These are phyloP conservation scores for Penicillium silybi DNA, from an alignment of 495 filamentous ascomycete species.

Conservation along the genomic window DNA sequence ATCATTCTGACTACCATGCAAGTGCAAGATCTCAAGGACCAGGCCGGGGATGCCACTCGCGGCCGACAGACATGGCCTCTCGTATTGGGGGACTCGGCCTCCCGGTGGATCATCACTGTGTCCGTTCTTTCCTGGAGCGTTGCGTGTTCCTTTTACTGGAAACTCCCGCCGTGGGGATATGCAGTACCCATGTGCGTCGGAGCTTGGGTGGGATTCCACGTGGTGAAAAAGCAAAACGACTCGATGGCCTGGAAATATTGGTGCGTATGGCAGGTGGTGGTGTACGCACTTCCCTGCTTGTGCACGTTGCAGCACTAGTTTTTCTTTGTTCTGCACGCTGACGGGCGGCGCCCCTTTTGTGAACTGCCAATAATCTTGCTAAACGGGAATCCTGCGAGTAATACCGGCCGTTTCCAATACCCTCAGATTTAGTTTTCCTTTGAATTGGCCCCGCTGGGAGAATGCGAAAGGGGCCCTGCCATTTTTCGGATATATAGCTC, in stretches of 20 bases:
- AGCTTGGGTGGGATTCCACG: conserved; percentile 2
- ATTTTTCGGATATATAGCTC: background rate
- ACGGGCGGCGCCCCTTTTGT: background rate
- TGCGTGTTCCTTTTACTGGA: conserved; percentile 37
- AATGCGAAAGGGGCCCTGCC: no score
- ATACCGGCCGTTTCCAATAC: background rate
- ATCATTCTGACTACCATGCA: conserved; percentile 51
- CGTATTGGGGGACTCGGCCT: conserved; percentile 39
- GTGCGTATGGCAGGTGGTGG: conserved; percentile 5
- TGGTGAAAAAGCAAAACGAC: conserved; percentile 4
- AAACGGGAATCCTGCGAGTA: background rate
- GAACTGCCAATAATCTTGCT: background rate
- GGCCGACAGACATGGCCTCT: conserved; percentile 40
- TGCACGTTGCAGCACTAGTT: background rate
- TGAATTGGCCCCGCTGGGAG: no score
- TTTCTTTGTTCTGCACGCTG: background rate
- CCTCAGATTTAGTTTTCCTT: background rate
- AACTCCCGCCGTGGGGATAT: conserved; percentile 7
- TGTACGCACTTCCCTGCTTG: background rate
- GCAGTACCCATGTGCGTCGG: conserved; percentile 1
- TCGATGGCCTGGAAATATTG: background rate
- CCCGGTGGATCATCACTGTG: conserved; percentile 35
- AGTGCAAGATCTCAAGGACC: conserved; percentile 49
- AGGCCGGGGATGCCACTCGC: conserved; percentile 41
- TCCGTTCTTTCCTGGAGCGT: conserved; percentile 42